These are phyloP conservation scores for Saccharomyces hybrid DNA, from an alignment of 1,139 yeast genomes.

Conservation along the genomic window DNA sequence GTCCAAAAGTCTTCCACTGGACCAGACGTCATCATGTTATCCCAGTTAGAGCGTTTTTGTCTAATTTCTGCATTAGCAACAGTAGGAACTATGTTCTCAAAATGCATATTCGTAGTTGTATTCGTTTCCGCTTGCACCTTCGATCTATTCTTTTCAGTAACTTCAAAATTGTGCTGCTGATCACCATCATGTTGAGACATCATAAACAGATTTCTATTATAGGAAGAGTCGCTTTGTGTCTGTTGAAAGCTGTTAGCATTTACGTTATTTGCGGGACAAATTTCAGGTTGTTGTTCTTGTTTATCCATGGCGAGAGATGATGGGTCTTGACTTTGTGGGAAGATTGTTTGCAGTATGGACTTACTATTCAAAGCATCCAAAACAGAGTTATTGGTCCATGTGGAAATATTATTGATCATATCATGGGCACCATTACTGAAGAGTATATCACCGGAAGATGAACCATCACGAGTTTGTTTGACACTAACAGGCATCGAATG, in stretches of 20 bases:
- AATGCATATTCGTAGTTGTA: not conserved
- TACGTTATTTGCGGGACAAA: not conserved
- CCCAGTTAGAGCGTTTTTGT: not conserved
- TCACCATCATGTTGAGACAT: not conserved
- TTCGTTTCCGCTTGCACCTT: not conserved
- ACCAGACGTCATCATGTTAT: constrained; percentile 13
- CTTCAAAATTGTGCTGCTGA: not conserved
- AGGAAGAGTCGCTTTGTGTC: not conserved
- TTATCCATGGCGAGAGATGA: not conserved
- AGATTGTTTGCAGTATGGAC: not conserved
- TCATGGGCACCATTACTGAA: constrained; percentile 47
- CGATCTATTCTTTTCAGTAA: constrained; percentile 33
- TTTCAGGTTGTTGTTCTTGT: not conserved
- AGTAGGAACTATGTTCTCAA: constrained; percentile 2
- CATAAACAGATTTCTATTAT: not conserved
- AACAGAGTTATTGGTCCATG: constrained; percentile 41
- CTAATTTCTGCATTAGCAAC: constrained; percentile 1
- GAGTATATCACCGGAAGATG: constrained; percentile 21
- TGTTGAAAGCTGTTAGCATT: not conserved
- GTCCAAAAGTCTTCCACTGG: constrained; percentile 41
- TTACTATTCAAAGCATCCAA: constrained; percentile 14
- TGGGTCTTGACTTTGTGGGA: not conserved
- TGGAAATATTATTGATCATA: constrained; percentile 55
- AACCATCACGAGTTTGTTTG: not conserved
- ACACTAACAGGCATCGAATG: not conserved